Evolutionary conservation across 2,329 filamentous ascomycete species (phyloP).

Genomic region (Tolypocladium amazonense): DNA sequence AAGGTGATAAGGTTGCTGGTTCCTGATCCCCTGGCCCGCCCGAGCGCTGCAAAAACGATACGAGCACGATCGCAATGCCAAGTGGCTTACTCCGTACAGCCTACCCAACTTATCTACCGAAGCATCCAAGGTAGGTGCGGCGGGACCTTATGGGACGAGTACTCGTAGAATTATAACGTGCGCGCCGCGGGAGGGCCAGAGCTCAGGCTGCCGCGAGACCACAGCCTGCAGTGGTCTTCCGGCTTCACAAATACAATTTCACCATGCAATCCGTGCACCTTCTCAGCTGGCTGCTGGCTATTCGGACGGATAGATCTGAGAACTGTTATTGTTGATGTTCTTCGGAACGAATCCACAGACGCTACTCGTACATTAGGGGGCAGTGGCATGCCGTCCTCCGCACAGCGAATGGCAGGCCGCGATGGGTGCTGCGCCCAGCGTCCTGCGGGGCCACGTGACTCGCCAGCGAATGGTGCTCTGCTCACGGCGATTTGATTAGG

Average conservation of each 20-base stretch:
- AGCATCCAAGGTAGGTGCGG: no score
- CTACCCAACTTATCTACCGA: no score
- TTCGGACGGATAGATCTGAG: background rate
- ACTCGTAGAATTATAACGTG: background rate
- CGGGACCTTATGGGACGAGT: no score
- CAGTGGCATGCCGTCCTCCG: background rate
- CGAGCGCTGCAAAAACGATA: background rate
- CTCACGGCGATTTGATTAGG: conserved; percentile 1
- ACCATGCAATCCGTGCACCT: background rate
- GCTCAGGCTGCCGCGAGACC: background rate
- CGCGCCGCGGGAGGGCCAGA: background rate
- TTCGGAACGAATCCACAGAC: background rate
- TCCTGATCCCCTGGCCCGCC: background rate
- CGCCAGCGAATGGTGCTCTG: background rate
- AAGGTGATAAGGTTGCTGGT: background rate
- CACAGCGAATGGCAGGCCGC: background rate
- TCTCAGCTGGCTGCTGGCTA: background rate
- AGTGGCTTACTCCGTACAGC: background rate
- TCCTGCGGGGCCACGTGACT: conserved; percentile 2
- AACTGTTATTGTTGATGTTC: background rate
- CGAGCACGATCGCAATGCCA: background rate
- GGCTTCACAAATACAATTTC: background rate
- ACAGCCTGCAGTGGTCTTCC: no score
- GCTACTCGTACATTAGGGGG: background rate
- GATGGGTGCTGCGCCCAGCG: background rate